These are phyloP conservation scores for Solanum hybrid DNA, from an alignment of 305 asterid genomes.

Conservation along the genomic window DNA sequence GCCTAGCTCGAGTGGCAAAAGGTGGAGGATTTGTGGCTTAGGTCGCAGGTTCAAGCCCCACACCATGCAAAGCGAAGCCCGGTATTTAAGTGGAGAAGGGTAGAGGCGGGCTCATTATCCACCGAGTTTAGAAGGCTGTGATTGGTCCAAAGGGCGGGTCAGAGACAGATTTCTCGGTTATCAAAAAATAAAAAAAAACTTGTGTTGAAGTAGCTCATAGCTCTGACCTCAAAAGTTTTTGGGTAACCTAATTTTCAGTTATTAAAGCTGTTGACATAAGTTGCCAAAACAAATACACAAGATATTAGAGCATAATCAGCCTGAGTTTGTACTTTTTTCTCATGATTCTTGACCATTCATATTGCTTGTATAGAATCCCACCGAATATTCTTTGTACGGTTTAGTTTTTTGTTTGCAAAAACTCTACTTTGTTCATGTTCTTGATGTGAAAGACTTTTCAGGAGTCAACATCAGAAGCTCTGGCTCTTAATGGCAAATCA, in stretches of 20 bases:
- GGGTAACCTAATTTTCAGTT: not conserved
- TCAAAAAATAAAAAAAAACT: not conserved
- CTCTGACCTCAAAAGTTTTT: not conserved
- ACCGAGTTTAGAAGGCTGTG: too few relatives aligned
- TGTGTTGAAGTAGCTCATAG: not conserved
- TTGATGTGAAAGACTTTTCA: conserved; percentile 24
- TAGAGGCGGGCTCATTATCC: too few relatives aligned
- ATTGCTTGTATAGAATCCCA: not conserved
- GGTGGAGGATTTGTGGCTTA: too few relatives aligned
- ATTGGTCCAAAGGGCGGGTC: too few relatives aligned
- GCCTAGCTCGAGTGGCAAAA: too few relatives aligned
- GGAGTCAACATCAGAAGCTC: conserved; percentile 70
- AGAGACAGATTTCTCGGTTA: too few relatives aligned
- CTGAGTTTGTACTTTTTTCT: not conserved
- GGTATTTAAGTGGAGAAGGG: too few relatives aligned
- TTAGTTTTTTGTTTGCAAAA: not conserved
- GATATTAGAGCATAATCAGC: not conserved
- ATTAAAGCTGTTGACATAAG: not conserved
- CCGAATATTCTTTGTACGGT: not conserved
- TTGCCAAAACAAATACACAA: not conserved
- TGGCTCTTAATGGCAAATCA: conserved; percentile 28
- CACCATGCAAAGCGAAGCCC: too few relatives aligned
- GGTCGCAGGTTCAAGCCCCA: too few relatives aligned
- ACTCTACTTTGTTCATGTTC: not conserved
- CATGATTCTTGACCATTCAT: not conserved